These are phyloP conservation scores for Aspergillus melleus DNA, from an alignment of 2,329 filamentous ascomycete species.

Conservation along the genomic window DNA sequence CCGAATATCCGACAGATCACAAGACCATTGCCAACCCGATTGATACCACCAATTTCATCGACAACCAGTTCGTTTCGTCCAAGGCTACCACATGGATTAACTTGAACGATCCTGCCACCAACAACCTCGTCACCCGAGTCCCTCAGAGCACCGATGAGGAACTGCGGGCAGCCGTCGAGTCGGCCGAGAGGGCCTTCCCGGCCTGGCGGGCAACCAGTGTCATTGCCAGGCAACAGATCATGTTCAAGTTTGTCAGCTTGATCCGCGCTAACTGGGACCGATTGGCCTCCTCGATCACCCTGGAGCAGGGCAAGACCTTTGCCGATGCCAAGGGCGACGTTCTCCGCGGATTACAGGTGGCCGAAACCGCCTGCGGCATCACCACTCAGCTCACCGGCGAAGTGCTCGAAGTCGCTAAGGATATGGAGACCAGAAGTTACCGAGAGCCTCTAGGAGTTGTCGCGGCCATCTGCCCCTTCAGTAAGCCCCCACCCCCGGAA, in stretches of 20 bases:
- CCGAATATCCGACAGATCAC: slow-evolving; percentile 58
- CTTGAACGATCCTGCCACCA: slow-evolving; percentile 64
- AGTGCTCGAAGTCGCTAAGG: slow-evolving; percentile 68
- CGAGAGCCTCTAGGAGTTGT: slow-evolving; percentile 65
- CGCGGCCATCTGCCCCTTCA: slow-evolving; percentile 67
- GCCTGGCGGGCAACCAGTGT: slow-evolving; percentile 62
- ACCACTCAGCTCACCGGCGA: slow-evolving; percentile 66
- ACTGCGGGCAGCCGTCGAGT: slow-evolving; percentile 61
- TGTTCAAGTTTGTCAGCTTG: slow-evolving; percentile 65
- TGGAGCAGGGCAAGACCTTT: slow-evolving; percentile 70
- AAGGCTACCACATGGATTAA: slow-evolving; percentile 63
- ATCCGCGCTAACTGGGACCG: slow-evolving; percentile 67
- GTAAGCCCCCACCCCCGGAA: slow-evolving; percentile 39
- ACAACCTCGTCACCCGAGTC: slow-evolving; percentile 65
- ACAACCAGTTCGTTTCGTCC: slow-evolving; percentile 63
- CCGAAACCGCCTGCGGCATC: slow-evolving; percentile 67
- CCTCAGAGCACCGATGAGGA: slow-evolving; percentile 66
- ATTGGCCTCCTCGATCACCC: slow-evolving; percentile 63
- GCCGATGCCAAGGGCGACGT: slow-evolving; percentile 68
- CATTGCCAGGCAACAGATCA: slow-evolving; percentile 62
- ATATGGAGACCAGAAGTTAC: slow-evolving; percentile 69
- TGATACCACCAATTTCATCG: slow-evolving; percentile 63
- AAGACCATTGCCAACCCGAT: slow-evolving; percentile 55
- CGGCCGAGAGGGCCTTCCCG: slow-evolving; percentile 64
- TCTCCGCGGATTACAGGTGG: slow-evolving; percentile 65